These are phyloP conservation scores for Flaveria floridana DNA, from an alignment of 140 eudicot species.

Conservation along the genomic window DNA sequence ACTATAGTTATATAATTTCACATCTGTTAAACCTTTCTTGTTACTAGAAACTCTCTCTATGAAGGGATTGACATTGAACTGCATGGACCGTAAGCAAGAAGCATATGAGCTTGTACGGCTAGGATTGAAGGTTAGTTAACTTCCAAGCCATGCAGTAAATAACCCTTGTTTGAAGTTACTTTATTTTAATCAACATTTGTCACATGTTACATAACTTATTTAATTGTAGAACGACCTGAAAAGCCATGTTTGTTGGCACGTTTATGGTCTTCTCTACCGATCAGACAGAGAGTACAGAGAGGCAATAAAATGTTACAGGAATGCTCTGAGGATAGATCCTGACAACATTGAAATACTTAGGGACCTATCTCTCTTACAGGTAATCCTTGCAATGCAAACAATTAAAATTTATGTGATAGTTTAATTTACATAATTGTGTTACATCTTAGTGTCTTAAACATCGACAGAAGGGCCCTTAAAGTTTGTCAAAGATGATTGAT, in stretches of 20 bases:
- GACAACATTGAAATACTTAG: constrained; percentile 96
- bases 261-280: constrained; percentile 94
- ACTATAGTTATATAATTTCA: not conserved
- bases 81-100: constrained; percentile 98
- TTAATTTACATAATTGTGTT: not conserved
- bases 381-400: constrained; percentile 16
- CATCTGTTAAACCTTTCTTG: constrained; percentile 15
- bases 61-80: constrained; percentile 94
- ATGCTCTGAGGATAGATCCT: constrained; percentile 95
- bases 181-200: not conserved
- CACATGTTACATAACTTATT: constrained; percentile 7
- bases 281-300: constrained; percentile 98
- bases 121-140: constrained; percentile 72
- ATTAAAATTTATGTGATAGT: not conserved
- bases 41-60: constrained; percentile 80
- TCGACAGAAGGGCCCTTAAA: not conserved
- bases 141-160: constrained; percentile 5
- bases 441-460: not conserved
- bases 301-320: constrained; percentile 92
- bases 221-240: constrained; percentile 87
- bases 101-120: constrained; percentile 97
- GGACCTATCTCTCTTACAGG: constrained; percentile 96
- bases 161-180: not conserved
- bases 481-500: constrained; percentile 7
- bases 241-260: constrained; percentile 99